Evolutionary conservation across 2,329 filamentous ascomycete species (phyloP).

Genomic region (Akanthomyces dipterigenus): DNA sequence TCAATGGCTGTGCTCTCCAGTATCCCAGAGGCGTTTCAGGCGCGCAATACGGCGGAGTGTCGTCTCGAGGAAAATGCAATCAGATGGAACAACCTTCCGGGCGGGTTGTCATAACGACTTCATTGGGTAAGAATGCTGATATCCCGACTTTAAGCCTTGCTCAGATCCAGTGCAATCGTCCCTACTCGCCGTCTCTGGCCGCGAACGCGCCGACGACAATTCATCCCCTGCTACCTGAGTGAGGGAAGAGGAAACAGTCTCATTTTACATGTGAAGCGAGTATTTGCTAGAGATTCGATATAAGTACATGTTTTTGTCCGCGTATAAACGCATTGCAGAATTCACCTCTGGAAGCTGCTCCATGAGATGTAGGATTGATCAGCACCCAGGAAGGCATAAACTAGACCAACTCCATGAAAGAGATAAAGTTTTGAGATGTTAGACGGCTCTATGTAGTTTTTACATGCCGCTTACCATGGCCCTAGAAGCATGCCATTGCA

Average conservation of each 20-base stretch:
- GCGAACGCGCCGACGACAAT: conserved; percentile 25
- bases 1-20: conserved; percentile 44
- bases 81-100: conserved; percentile 47
- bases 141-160: conserved; percentile 50
- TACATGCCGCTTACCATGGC: too few species aligned
- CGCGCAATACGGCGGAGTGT: conserved; percentile 51
- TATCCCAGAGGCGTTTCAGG: conserved; percentile 37
- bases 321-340: too few species aligned
- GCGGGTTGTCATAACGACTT: conserved; percentile 56
- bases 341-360: too few species aligned
- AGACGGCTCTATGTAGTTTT: too few species aligned
- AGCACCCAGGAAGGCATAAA: too few species aligned
- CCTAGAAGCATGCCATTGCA: too few species aligned
- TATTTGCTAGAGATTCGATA: not conserved
- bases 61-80: conserved; percentile 43
- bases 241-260: not conserved
- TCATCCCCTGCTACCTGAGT: not conserved
- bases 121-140: conserved; percentile 56
- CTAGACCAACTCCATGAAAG: too few species aligned
- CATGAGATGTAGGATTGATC: too few species aligned
- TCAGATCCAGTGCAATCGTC: conserved; percentile 47
- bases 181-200: conserved; percentile 35
- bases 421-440: too few species aligned
- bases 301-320: too few species aligned
- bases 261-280: too few species aligned